Percentiles rank a stretch among this genome's conserved stretches.
phyloP scores from a whole-genome alignment of 805 yeast genomes.

The Monosporozyma aerobia region DNA sequence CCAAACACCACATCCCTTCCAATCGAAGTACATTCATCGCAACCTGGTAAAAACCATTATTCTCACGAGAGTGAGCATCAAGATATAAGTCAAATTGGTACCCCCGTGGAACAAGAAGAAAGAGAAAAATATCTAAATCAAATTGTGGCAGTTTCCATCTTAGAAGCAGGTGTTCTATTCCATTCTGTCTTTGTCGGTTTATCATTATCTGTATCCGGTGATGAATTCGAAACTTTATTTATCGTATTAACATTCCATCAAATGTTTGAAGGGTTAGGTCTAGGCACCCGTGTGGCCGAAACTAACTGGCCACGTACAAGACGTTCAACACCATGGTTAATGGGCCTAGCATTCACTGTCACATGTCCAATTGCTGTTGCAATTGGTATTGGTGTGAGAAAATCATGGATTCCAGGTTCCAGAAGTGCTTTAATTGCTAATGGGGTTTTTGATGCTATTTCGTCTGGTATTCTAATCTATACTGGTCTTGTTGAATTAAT shows the following conservation, averaged over 20 bases:
- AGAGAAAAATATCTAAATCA: slow-evolving; percentile 49
- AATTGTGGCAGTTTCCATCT: slow-evolving; percentile 44
- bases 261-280: slow-evolving; percentile 70
- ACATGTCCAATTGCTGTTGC: slow-evolving; percentile 66
- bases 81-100: slow-evolving; percentile 9
- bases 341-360: slow-evolving; percentile 43
- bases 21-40: neutral
- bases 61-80: slow-evolving; percentile 11
- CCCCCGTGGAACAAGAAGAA: slow-evolving; percentile 7
- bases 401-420: slow-evolving; percentile 47
- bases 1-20: neutral
- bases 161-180: slow-evolving; percentile 66
- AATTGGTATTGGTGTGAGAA: slow-evolving; percentile 62
- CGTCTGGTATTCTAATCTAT: slow-evolving; percentile 64
- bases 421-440: slow-evolving; percentile 45
- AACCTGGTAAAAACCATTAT: slow-evolving; percentile 5
- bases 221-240: slow-evolving; percentile 54
- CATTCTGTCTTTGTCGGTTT: slow-evolving; percentile 71
- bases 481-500: slow-evolving; percentile 67
- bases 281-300: slow-evolving; percentile 59
- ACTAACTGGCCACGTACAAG: slow-evolving; percentile 43
- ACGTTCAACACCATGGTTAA: slow-evolving; percentile 35
- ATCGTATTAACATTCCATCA: slow-evolving; percentile 66
- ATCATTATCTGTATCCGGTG: slow-evolving; percentile 54
- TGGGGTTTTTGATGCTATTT: slow-evolving; percentile 61